Percentiles rank a stretch among this genome's conserved stretches.
Conservation (phyloP, 129 eudicot species). For the Smallanthus sonchifolius region DNA sequence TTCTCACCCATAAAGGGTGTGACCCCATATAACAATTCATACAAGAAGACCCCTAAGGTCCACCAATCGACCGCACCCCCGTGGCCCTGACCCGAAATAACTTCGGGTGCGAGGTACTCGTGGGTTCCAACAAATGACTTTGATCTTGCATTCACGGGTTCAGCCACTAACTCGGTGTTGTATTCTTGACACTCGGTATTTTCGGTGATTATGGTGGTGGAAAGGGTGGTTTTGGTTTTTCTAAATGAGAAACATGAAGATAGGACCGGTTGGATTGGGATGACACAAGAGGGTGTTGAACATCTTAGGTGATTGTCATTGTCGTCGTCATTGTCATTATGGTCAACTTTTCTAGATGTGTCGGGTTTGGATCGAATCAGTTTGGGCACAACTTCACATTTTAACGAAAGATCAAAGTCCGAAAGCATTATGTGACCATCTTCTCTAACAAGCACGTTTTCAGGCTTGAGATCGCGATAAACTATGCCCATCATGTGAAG, state of each 20-base stretch:
- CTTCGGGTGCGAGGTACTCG: constrained; percentile 82
- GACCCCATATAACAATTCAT: constrained; percentile 57
- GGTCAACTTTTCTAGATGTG: background rate
- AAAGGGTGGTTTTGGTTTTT: constrained; percentile 23
- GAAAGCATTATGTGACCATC: constrained; percentile 84
- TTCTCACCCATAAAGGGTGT: constrained; percentile 83
- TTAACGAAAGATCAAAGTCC: constrained; percentile 69
- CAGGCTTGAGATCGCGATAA: constrained; percentile 74
- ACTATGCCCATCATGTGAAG: constrained; percentile 86
- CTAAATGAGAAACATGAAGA: constrained; percentile 52
- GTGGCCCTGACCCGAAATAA: constrained; percentile 70
- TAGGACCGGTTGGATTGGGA: constrained; percentile 61
- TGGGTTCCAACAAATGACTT: constrained; percentile 81
- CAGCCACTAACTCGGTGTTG: constrained; percentile 58
- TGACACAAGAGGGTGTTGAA: constrained; percentile 52
- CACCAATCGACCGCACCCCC: constrained; percentile 90
- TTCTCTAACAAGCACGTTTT: constrained; percentile 68
- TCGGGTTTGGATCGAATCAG: constrained; percentile 39
- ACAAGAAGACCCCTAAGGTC: constrained; percentile 76
- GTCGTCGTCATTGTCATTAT: constrained; percentile 3
- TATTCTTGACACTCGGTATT: constrained; percentile 22
- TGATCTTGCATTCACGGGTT: constrained; percentile 58
- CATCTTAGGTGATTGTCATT: constrained; percentile 30
- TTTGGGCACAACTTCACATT: constrained; percentile 66
- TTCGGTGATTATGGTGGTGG: constrained; percentile 32